Evolutionary conservation across 78 protist genomes (phyloP).

Genomic region (Guillardia theta): DNA sequence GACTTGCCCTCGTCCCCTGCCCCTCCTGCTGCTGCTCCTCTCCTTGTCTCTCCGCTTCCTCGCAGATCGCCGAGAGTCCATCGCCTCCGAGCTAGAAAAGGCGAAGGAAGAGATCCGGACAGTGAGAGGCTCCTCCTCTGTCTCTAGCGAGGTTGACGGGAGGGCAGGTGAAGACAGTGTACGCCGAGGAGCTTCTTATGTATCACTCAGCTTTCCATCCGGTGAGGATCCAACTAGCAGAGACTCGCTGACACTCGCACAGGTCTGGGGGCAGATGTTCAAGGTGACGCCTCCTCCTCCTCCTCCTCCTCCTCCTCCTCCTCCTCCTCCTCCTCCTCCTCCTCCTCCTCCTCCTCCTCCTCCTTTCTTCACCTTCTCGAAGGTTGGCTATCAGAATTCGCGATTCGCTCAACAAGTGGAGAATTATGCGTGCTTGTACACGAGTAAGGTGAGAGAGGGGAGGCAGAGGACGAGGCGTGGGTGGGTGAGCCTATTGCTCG

Average conservation of each 20-base stretch:
- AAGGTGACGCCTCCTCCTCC: too few species aligned
- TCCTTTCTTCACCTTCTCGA: not conserved
- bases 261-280: too few species aligned
- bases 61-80: too few species aligned
- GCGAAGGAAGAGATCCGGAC: too few species aligned
- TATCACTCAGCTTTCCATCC: not conserved
- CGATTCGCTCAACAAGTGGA: slow-evolving; percentile 54
- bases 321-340: not conserved
- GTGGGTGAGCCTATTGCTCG: not conserved
- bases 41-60: too few species aligned
- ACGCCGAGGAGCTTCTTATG: not conserved
- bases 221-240: not conserved
- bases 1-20: not conserved
- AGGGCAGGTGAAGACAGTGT: not conserved
- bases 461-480: not conserved
- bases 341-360: not conserved
- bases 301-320: not conserved
- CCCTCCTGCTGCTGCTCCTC: not conserved
- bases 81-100: too few species aligned
- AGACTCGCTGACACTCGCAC: too few species aligned
- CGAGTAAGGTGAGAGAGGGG: not conserved
- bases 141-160: too few species aligned
- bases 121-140: too few species aligned
- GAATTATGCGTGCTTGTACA: slow-evolving; percentile 58
- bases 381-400: slow-evolving; percentile 53